phyloP scores from a whole-genome alignment of 192 early-diverging fungal genomes.

The Dissophora globulifera region DNA sequence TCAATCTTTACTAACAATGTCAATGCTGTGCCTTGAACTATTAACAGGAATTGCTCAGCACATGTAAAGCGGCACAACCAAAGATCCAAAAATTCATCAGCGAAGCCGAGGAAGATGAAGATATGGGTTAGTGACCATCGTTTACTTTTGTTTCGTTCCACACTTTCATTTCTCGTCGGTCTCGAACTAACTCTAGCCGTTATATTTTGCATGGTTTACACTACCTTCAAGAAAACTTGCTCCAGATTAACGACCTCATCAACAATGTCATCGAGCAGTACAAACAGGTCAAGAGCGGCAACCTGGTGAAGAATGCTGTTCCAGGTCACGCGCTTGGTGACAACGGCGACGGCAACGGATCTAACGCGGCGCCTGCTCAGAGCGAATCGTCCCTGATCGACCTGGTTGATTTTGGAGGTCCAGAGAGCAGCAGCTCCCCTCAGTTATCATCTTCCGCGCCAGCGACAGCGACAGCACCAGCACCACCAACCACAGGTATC shows the following conservation, averaged over 20 bases:
- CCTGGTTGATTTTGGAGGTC: conserved; percentile 52
- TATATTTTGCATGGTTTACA: neutral
- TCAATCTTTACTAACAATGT: too few relatives aligned
- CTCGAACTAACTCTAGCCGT: too few relatives aligned
- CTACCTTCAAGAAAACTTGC: conserved; percentile 65
- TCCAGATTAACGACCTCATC: conserved; percentile 84
- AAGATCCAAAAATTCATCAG: conserved; percentile 83
- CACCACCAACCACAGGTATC: conserved; percentile 24
- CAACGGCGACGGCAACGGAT: conserved; percentile 27
- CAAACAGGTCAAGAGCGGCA: conserved; percentile 63
- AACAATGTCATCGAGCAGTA: conserved; percentile 84
- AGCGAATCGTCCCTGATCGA: conserved; percentile 59
- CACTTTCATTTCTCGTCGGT: too few relatives aligned
- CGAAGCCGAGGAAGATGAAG: conserved; percentile 78
- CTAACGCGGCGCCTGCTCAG: conserved; percentile 14
- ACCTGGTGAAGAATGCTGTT: conserved; percentile 46
- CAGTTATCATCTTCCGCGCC: conserved; percentile 8
- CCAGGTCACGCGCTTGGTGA: conserved; percentile 5
- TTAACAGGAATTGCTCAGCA: conserved; percentile 75
- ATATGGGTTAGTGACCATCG: conserved; percentile 67
- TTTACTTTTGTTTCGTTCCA: too few relatives aligned
- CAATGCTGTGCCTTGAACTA: too few relatives aligned
- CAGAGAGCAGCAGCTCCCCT: conserved; percentile 7
- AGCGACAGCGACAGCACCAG: conserved; percentile 15
- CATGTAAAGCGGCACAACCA: conserved; percentile 77